These are phyloP conservation scores for Kodamaea hsintzibuensis DNA, from an alignment of 805 yeast species.

Conservation along the genomic window DNA sequence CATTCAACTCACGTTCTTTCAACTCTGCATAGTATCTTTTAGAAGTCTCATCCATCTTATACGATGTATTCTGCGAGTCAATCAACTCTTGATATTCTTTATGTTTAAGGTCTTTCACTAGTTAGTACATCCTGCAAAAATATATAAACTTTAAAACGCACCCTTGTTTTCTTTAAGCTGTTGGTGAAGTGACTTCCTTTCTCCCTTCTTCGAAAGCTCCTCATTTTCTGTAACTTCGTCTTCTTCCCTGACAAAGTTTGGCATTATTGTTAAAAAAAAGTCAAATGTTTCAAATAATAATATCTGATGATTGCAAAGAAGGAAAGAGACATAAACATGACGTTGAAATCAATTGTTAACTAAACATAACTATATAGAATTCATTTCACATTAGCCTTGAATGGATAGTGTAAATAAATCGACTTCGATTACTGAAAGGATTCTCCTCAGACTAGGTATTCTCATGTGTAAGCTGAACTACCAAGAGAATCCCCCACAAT, in stretches of 20 bases:
- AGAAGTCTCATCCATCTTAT: conserved; percentile 40
- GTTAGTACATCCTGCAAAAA: conserved; percentile 16
- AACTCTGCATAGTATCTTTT: conserved; percentile 34
- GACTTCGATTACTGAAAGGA: background rate
- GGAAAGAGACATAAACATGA: background rate
- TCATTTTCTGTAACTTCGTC: background rate
- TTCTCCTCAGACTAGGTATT: background rate
- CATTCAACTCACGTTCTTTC: conserved; percentile 18
- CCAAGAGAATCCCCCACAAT: background rate
- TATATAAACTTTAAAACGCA: conserved; percentile 17
- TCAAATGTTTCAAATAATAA: background rate
- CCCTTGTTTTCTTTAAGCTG: conserved; percentile 44
- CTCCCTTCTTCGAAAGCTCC: conserved; percentile 18
- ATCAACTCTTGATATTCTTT: conserved; percentile 30
- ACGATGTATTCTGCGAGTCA: conserved; percentile 38
- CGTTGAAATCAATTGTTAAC: background rate
- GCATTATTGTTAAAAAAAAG: conserved; percentile 8
- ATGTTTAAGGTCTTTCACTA: conserved; percentile 28
- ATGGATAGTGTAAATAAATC: background rate
- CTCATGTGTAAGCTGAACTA: too few relatives aligned
- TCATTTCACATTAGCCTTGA: too few relatives aligned
- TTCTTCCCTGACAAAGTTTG: conserved; percentile 12
- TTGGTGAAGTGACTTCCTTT: conserved; percentile 41
- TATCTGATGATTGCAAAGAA: background rate
- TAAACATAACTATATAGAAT: too few relatives aligned